A percentile compares a stretch with the other conserved stretches of the same genome.
Evolutionary conservation across 768 basidiomycete species (phyloP).

Genomic region (Mycena galopus): DNA sequence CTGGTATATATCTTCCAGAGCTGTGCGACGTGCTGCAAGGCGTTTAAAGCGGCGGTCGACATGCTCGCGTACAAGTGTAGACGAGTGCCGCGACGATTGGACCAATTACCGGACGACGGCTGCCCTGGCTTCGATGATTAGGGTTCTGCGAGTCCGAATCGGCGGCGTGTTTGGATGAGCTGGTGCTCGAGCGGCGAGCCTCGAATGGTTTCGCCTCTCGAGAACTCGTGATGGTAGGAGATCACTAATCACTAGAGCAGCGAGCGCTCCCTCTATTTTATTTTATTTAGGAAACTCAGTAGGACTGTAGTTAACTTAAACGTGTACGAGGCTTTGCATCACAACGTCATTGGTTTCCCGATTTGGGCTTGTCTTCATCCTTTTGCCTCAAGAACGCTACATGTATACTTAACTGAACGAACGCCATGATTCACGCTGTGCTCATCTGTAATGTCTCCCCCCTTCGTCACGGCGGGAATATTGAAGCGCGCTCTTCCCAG

Average conservation of each 20-base stretch:
- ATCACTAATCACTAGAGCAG: too few species aligned
- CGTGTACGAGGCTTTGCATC: too few species aligned
- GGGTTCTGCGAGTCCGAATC: neutral
- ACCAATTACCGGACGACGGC: slow-evolving; percentile 55
- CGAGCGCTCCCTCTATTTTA: too few species aligned
- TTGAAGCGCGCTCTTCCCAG: slow-evolving; percentile 53
- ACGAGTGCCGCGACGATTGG: slow-evolving; percentile 64
- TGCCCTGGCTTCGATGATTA: slow-evolving; percentile 34
- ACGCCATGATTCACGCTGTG: slow-evolving; percentile 84
- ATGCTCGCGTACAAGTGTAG: slow-evolving; percentile 83
- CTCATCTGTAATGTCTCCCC: slow-evolving; percentile 75
- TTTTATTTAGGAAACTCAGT: too few species aligned
- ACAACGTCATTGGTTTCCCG: too few species aligned
- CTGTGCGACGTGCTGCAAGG: slow-evolving; percentile 71
- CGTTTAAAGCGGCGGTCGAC: slow-evolving; percentile 71
- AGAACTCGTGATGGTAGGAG: too few species aligned
- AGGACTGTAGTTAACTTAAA: too few species aligned
- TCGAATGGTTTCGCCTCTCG: neutral
- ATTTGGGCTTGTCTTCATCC: neutral
- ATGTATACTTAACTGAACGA: slow-evolving; percentile 17
- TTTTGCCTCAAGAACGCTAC: neutral
- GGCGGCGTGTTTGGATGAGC: neutral
- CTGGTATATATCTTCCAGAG: slow-evolving; percentile 58
- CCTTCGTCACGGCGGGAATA: slow-evolving; percentile 34
- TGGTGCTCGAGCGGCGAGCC: too few species aligned